Percentiles rank a stretch among this genome's conserved stretches.
phyloP scores from a whole-genome alignment of 1,284 basidiomycete genomes.

The Ceratobasidium sp. region DNA sequence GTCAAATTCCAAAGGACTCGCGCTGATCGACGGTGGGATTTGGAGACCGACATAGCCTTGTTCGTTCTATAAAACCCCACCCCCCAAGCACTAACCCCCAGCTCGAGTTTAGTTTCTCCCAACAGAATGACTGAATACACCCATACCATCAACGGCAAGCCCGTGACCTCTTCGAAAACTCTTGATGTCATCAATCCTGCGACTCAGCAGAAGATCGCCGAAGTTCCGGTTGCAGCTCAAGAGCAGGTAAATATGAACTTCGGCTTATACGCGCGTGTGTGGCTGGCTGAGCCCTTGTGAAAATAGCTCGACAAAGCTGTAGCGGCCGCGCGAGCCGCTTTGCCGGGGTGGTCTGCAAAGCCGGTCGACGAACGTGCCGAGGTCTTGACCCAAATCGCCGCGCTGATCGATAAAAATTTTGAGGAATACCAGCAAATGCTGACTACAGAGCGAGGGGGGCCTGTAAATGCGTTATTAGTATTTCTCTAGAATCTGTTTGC shows the following conservation, averaged over 20 bases:
- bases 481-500: background rate
- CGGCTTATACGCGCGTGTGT: background rate
- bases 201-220: constrained; percentile 19
- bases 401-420: constrained; percentile 25
- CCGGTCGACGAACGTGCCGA: constrained; percentile 38
- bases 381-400: constrained; percentile 24
- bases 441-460: constrained; percentile 22
- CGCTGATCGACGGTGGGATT: no score
- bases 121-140: constrained; percentile 40
- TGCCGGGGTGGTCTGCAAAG: constrained; percentile 30
- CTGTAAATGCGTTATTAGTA: background rate
- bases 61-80: no score
- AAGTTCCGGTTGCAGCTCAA: constrained; percentile 36
- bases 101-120: background rate
- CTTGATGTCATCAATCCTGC: constrained; percentile 42
- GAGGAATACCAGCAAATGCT: constrained; percentile 32
- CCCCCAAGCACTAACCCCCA: background rate
- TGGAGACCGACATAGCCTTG: no score
- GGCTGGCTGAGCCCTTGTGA: background rate
- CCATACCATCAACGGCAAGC: constrained; percentile 44
- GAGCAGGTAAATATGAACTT: constrained; percentile 19
- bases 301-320: constrained; percentile 39
- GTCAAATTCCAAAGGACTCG: no score
- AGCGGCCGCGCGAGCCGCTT: constrained; percentile 36
- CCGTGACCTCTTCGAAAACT: constrained; percentile 26